Percentiles rank a stretch among this genome's conserved stretches.
These are phyloP conservation scores for Tetracentron sinense DNA, from an alignment of 164 flowering plant genomes.

Conservation along the genomic window DNA sequence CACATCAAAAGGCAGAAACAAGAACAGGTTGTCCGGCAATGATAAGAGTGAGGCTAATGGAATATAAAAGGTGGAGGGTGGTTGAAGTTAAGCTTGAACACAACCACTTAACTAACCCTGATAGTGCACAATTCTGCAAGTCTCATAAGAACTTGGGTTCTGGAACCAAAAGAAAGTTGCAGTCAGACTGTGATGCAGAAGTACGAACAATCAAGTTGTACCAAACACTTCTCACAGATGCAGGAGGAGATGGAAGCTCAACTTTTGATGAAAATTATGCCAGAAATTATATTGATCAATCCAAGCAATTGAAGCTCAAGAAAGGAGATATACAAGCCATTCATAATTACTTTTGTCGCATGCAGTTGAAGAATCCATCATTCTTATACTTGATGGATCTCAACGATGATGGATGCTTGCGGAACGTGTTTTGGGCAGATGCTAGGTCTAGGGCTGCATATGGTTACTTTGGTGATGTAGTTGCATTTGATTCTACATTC, in stretches of 20 bases:
- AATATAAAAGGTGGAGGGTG: conserved; percentile 41
- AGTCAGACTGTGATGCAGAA: conserved; percentile 25
- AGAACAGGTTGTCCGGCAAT: conserved; percentile 57
- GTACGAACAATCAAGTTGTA: conserved; percentile 36
- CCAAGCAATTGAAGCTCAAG: conserved; percentile 36
- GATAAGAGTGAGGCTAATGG: conserved; percentile 36
- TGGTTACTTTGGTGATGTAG: conserved; percentile 27
- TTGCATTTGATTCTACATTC: conserved; percentile 37
- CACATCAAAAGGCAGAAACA: conserved; percentile 44
- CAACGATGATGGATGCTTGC: conserved; percentile 35
- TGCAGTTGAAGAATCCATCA: conserved; percentile 38
- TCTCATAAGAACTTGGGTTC: conserved; percentile 47
- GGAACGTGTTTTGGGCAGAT: conserved; percentile 51
- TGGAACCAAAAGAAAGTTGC: conserved; percentile 29
- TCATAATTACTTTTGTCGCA: conserved; percentile 38
- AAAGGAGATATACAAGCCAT: conserved; percentile 43
- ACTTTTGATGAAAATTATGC: conserved; percentile 18
- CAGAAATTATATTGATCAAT: conserved; percentile 22
- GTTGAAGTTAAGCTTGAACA: conserved; percentile 45
- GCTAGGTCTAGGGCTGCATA: conserved; percentile 33
- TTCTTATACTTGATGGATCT: conserved; percentile 45
- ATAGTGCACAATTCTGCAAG: conserved; percentile 30
- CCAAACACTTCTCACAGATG: conserved; percentile 26
- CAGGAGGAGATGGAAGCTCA: conserved; percentile 15
- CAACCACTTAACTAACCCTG: conserved; percentile 41